A percentile compares a stretch with the other conserved stretches of the same genome.
Evolutionary conservation across 164 flowering plant genomes (phyloP).

Genomic region (Stephania japonica): DNA sequence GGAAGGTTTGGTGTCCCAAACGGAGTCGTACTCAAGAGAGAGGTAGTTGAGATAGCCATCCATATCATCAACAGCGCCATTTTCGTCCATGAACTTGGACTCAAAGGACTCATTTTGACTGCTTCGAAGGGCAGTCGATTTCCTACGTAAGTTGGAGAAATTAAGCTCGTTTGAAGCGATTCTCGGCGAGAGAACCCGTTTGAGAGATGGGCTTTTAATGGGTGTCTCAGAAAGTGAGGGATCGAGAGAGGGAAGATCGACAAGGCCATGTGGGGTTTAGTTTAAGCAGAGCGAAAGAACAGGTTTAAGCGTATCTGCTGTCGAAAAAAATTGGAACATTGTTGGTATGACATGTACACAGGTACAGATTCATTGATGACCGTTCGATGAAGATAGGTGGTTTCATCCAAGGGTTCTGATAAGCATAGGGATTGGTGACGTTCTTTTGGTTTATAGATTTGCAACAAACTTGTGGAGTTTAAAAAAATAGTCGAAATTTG

Average conservation of each 20-base stretch:
- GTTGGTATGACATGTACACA: not conserved
- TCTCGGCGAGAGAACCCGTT: constrained; percentile 17
- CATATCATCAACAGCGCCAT: constrained; percentile 77
- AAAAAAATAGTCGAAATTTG: too few species aligned
- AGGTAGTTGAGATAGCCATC: constrained; percentile 78
- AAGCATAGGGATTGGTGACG: too few species aligned
- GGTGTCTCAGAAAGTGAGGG: constrained; percentile 5
- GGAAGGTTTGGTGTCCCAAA: constrained; percentile 98
- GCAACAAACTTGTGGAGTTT: too few species aligned
- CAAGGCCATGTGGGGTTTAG: constrained; percentile 15
- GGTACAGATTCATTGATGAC: not conserved
- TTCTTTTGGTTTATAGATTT: too few species aligned
- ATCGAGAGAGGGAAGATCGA: constrained; percentile 22
- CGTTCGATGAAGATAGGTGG: not conserved
- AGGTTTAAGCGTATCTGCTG: not conserved
- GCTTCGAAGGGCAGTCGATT: constrained; percentile 17
- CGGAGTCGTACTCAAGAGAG: constrained; percentile 94
- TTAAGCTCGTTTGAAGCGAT: constrained; percentile 12
- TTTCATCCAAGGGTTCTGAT: too few species aligned
- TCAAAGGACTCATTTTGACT: constrained; percentile 22
- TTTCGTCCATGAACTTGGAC: constrained; percentile 48
- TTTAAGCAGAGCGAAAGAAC: not conserved
- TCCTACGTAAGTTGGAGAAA: constrained; percentile 7
- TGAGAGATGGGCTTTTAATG: constrained; percentile 21
- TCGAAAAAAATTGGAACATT: not conserved